A percentile compares a stretch with the other conserved stretches of the same genome.
Conservation (phyloP, 495 filamentous ascomycete genomes). For the Saxispiralis lemnorum region DNA sequence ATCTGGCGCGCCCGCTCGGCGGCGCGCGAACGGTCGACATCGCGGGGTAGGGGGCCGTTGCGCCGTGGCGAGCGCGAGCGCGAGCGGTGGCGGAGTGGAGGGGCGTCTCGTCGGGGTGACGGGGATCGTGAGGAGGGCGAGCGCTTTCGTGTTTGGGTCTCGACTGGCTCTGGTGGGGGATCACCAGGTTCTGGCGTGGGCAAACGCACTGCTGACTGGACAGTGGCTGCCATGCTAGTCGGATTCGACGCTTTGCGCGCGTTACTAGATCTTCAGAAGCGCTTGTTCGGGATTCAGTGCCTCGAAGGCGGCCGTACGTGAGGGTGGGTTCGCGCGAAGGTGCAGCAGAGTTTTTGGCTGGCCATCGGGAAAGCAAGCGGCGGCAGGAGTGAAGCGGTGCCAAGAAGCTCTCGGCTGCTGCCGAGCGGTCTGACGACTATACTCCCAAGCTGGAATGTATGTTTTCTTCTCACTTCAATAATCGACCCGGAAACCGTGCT, state of each 20-base stretch:
- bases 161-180: slow-evolving; percentile 20
- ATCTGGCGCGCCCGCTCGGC: slow-evolving; percentile 46
- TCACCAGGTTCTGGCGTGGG: slow-evolving; percentile 42
- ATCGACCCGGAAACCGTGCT: too few species aligned
- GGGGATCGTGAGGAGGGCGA: slow-evolving; percentile 46
- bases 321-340: too few species aligned
- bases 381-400: neutral
- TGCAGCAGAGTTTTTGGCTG: neutral
- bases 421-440: too few species aligned
- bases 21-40: slow-evolving; percentile 37
- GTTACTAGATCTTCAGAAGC: too few species aligned
- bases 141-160: slow-evolving; percentile 31
- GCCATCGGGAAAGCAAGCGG: too few species aligned
- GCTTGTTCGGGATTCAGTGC: too few species aligned
- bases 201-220: slow-evolving; percentile 51
- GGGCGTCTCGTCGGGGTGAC: slow-evolving; percentile 30
- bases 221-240: slow-evolving; percentile 12
- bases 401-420: neutral
- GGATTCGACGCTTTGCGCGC: too few species aligned
- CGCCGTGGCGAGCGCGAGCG: slow-evolving; percentile 20
- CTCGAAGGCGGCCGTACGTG: too few species aligned
- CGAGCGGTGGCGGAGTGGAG: slow-evolving; percentile 34
- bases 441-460: too few species aligned
- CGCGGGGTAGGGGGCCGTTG: slow-evolving; percentile 27
- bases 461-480: too few species aligned